Conservation (phyloP, 805 yeast genomes). For the Candida dajiaensis region DNA sequence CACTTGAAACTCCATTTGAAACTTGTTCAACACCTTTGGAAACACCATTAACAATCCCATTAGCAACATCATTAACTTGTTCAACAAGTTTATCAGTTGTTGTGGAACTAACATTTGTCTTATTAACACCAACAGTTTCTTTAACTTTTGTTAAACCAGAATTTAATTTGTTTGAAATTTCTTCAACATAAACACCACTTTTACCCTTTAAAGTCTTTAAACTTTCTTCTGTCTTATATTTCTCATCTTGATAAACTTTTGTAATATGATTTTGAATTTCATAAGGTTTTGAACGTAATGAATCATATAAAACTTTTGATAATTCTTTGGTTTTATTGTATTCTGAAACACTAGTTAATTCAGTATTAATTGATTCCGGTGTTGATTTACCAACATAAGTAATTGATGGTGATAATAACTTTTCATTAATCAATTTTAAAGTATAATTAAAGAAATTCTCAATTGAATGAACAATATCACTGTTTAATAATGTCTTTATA, state of each 20-base stretch:
- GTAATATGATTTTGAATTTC: background rate
- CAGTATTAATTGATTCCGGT: no score
- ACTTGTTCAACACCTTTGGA: background rate
- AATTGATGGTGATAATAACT: background rate
- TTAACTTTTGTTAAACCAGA: background rate
- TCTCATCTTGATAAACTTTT: background rate
- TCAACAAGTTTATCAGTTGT: background rate
- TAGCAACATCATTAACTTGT: background rate
- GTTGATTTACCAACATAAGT: background rate
- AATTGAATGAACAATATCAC: background rate
- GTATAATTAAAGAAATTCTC: background rate
- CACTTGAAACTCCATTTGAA: background rate
- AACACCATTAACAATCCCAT: background rate
- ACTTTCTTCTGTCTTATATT: background rate
- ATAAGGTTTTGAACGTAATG: background rate
- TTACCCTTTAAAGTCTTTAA: background rate
- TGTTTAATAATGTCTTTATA: background rate
- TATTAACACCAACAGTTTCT: background rate
- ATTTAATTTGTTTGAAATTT: background rate
- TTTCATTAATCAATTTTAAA: background rate
- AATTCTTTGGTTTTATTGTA: background rate
- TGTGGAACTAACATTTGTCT: background rate
- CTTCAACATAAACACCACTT: background rate
- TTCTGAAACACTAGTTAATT: no score
- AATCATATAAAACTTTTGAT: background rate